phyloP scores from a whole-genome alignment of 2,329 filamentous ascomycete genomes.

The Nemania diffusa region DNA sequence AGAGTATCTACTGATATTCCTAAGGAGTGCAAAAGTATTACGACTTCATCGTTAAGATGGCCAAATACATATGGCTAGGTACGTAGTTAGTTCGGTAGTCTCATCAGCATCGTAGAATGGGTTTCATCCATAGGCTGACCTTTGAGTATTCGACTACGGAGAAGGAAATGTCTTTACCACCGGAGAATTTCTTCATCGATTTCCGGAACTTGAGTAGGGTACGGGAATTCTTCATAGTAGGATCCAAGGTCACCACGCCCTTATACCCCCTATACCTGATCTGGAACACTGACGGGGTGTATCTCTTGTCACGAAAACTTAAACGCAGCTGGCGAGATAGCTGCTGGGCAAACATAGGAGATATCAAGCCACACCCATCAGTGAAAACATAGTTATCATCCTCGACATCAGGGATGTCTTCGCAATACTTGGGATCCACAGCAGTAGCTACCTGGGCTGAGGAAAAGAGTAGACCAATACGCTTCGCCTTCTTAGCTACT shows the following conservation, averaged over 20 bases:
- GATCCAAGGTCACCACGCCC: slow-evolving; percentile 21
- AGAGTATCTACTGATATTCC: slow-evolving; percentile 22
- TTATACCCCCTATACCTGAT: slow-evolving; percentile 28
- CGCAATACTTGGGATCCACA: slow-evolving; percentile 19
- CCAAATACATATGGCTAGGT: slow-evolving; percentile 21
- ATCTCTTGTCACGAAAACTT: slow-evolving; percentile 22
- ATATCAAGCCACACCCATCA: slow-evolving; percentile 26
- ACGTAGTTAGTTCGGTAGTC: background rate
- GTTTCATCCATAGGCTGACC: background rate
- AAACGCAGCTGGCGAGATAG: slow-evolving; percentile 18
- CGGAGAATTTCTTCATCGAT: slow-evolving; percentile 31
- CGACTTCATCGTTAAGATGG: slow-evolving; percentile 23
- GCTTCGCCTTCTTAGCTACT: slow-evolving; percentile 22
- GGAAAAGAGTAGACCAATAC: slow-evolving; percentile 26
- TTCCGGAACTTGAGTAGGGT: slow-evolving; percentile 22
- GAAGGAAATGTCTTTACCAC: slow-evolving; percentile 16
- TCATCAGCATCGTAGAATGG: background rate
- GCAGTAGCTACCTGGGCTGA: slow-evolving; percentile 6
- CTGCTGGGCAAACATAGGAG: slow-evolving; percentile 13
- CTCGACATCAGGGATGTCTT: slow-evolving; percentile 27
- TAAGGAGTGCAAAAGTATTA: slow-evolving; percentile 14
- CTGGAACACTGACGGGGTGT: slow-evolving; percentile 24
- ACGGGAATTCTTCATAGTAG: slow-evolving; percentile 13
- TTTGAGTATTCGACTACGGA: slow-evolving; percentile 23
- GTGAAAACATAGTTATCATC: slow-evolving; percentile 20